Evolutionary conservation across 148 eudicot species (phyloP).

Genomic region (Vaccinium vitisidaea): DNA sequence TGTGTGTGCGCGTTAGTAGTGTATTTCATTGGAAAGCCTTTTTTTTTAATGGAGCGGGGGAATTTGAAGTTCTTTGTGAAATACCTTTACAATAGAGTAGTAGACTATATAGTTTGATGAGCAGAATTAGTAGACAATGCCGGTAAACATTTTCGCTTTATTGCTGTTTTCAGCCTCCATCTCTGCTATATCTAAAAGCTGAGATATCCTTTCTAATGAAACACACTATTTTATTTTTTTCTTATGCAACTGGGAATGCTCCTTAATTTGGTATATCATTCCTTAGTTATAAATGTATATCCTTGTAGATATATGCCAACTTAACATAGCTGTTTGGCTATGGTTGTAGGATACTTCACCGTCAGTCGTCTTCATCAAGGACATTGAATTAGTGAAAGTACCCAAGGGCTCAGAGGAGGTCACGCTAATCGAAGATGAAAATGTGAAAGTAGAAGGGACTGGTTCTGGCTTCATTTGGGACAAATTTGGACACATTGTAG

Average conservation of each 20-base stretch:
- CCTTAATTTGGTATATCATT: neutral
- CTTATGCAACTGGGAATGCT: neutral
- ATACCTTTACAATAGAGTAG: neutral
- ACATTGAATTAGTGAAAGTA: conserved; percentile 46
- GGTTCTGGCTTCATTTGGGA: conserved; percentile 99
- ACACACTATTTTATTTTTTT: neutral
- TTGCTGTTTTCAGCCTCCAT: neutral
- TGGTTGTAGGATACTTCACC: conserved; percentile 69
- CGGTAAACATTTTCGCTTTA: neutral
- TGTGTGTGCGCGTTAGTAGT: too few species aligned
- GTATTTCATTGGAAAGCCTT: too few species aligned
- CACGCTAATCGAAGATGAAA: conserved; percentile 44
- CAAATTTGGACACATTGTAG: conserved; percentile 90
- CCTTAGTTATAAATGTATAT: neutral
- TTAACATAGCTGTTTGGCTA: conserved; percentile 10
- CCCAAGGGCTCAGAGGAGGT: conserved; percentile 46
- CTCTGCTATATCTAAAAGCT: neutral
- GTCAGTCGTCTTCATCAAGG: conserved; percentile 81
- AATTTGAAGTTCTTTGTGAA: neutral
- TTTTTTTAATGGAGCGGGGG: too few species aligned
- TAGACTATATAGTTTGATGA: neutral
- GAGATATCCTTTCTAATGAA: neutral
- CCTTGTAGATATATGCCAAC: neutral
- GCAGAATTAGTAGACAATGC: too few species aligned
- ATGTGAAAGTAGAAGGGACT: conserved; percentile 78